Evolutionary conservation across 306 rosid species (phyloP).

Genomic region (Prunus persica): DNA sequence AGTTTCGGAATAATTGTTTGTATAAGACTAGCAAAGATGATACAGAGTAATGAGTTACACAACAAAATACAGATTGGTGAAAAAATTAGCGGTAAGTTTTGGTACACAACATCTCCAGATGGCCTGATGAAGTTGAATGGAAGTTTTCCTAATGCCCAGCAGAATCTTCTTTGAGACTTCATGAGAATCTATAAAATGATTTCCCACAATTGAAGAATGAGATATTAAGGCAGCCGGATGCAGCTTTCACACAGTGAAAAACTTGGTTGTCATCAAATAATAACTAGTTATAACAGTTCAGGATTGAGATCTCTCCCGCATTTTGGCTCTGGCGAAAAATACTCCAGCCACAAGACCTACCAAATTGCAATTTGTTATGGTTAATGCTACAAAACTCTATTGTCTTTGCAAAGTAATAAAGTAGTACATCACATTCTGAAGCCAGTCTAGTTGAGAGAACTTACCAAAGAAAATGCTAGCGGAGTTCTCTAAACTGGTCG

Average conservation of each 20-base stretch:
- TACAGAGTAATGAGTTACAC: conserved; percentile 12
- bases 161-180: conserved; percentile 3
- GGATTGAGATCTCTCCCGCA: conserved; percentile 65
- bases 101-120: conserved; percentile 2
- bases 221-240: conserved; percentile 16
- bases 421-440: neutral
- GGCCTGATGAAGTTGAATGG: conserved; percentile 13
- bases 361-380: conserved; percentile 27
- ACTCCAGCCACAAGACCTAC: conserved; percentile 95
- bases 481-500: conserved; percentile 91
- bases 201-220: neutral
- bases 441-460: conserved; percentile 22
- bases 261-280: too few relatives aligned
- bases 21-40: conserved; percentile 1
- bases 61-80: neutral
- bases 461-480: conserved; percentile 90
- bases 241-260: conserved; percentile 12
- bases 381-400: conserved; percentile 19
- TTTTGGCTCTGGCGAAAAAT: conserved; percentile 90
- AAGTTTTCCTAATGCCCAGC: neutral
- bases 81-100: conserved; percentile 1
- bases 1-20: neutral
- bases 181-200: neutral
- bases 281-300: conserved; percentile 12
- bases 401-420: neutral